Evolutionary conservation across 192 early-diverging fungal species (phyloP), one percentile per base, ranked within the genome.

Genomic region (Coemansia sp.): DNA sequence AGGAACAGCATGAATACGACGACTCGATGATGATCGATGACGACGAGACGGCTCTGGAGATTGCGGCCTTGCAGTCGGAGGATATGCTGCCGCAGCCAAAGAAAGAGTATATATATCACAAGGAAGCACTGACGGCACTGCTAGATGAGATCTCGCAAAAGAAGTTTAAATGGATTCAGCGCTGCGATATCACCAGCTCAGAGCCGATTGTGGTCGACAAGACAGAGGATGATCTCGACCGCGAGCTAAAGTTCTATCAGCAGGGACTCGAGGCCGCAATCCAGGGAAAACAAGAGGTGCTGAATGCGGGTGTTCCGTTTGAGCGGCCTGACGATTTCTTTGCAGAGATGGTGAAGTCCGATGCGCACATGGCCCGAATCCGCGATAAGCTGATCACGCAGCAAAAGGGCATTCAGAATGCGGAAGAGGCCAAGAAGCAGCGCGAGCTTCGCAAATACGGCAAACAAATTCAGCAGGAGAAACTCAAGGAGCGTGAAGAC

Each of bases 281-380:
- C 6, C 60, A 76, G 37, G 95, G 86, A 57, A 88, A 89, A 52
- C 82, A 87, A 6, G 63, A 82, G 62, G 69, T 92, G 29, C 67
- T 72, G 31, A 84, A 85, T 57, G 81, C 85, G 14, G 88, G 89
- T 14, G 86, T 92, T 9, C 87, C 89, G 17, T 93, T 95, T 61
- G 69, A 84, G 41, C 82, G 96, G 45, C 96, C 96, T n/a, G 87
- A 89, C 55, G 96, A 98, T 69, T 97, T 93, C 71, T 98, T 91
- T 83, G 96, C 96, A 35, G 96, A 98, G 82, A 98, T 98, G 96
- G 86, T 98, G 69, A 98, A 98, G 86, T 87, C 88, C 1, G 96
- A 98, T 67, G 89, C 91, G 60, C 95, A 96, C 62, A 98, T 98
- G 96, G 84, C 84, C 53, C 89, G 84, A 75, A 88, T 98, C 48